Evolutionary conservation across 257 asterid genomes (phyloP), one percentile per base, ranked within the genome.

Genomic region (Dorcoceras hygrometricum): DNA sequence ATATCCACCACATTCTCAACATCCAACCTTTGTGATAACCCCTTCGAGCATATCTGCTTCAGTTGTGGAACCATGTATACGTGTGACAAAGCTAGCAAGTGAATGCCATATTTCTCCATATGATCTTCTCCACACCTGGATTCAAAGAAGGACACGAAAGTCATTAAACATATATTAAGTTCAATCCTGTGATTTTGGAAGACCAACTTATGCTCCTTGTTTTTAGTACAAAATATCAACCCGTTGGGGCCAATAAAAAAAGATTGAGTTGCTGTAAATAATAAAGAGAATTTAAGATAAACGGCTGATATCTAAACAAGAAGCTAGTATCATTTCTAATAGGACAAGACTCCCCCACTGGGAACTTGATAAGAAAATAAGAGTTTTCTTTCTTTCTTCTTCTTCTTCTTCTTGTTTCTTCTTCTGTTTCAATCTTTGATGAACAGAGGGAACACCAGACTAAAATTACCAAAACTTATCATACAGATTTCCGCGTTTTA

Each of bases 41-140:
- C 91, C 65, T 70, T 87, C 3, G 84, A 67, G 66, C 96, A 87
- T 70, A 75, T 83, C 83, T 74, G 91, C 85, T 92, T 92, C 77
- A 92, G 95, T 68, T 80, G 95, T 32, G 84, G 89, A 28, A 92
- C 89, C 60, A 77, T 43, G 84, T 89, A 92, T 23, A 86, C 96
- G 56, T 92, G 98, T 14, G 98, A 89, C 54, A 92, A 69, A 34
- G 95, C 95, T 34, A 92, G 76, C 50, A 92, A 77, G 65, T 87
- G 98, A 27, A 92, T 73, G 31, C 96, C 98, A 66, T 80, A 85
- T 66, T 71, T 84, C 80, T 82, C 90, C 90, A 89, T 81, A 55
- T 92, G 85, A 64, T 89, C 96, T 74, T 86, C 94, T 43, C 62
- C 71, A 53, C 95, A 87, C 83, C 98, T 92, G 86, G 39, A 55